Conservation (phyloP, 1,139 yeast genomes). For the Nakaseomyces sp. region DNA sequence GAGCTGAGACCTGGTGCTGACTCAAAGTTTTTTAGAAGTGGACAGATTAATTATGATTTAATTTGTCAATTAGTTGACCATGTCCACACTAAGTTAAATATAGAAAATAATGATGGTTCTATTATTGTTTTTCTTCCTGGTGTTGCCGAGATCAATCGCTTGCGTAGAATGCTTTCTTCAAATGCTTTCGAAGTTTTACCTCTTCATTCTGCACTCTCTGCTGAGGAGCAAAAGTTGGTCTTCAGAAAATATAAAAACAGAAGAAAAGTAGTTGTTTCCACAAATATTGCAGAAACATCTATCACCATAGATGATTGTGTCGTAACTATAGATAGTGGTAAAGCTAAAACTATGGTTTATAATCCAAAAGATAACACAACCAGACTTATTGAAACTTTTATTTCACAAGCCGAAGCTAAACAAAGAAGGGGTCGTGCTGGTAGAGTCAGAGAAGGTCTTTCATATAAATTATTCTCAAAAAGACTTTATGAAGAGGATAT, state of each 20-base stretch:
- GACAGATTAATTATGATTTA: constrained; percentile 66
- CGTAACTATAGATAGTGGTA: constrained; percentile 81
- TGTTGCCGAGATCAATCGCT: constrained; percentile 70
- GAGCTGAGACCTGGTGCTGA: constrained; percentile 49
- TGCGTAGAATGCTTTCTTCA: constrained; percentile 34
- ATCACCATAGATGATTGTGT: constrained; percentile 92
- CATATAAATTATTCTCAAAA: constrained; percentile 70
- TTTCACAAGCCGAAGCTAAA: constrained; percentile 81
- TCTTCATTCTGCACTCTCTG: constrained; percentile 76
- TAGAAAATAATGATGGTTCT: constrained; percentile 50
- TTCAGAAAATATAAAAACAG: constrained; percentile 49
- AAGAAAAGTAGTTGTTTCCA: constrained; percentile 80
- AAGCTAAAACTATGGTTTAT: constrained; percentile 69
- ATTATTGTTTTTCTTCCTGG: constrained; percentile 85
- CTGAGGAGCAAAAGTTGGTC: constrained; percentile 72
- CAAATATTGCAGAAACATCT: constrained; percentile 83
- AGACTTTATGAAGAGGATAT: constrained; percentile 48
- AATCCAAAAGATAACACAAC: constrained; percentile 62
- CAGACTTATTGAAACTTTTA: constrained; percentile 71
- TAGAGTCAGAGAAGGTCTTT: constrained; percentile 74
- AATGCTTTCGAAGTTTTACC: constrained; percentile 46
- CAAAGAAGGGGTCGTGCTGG: constrained; percentile 99
- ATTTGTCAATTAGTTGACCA: constrained; percentile 47
- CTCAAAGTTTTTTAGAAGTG: constrained; percentile 52
- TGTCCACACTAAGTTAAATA: constrained; percentile 41